phyloP scores from a whole-genome alignment of 1,139 yeast genomes.

The Pichia sp. region DNA sequence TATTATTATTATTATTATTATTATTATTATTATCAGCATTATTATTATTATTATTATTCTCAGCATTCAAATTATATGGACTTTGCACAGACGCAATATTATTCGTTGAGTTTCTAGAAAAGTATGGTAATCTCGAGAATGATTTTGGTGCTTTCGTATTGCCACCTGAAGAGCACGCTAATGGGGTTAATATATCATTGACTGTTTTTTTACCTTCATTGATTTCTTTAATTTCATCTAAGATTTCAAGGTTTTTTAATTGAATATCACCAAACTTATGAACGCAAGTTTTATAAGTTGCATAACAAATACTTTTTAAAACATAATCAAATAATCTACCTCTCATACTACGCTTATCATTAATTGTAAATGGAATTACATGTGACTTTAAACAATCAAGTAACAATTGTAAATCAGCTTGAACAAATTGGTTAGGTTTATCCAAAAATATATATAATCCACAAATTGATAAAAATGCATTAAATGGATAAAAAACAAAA shows the following conservation, averaged over 20 bases:
- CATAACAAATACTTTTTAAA: constrained; percentile 15
- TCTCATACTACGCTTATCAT: constrained; percentile 8
- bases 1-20: too few species aligned
- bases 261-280: constrained; percentile 9
- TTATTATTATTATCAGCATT: not conserved
- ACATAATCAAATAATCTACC: constrained; percentile 16
- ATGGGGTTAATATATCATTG: not conserved
- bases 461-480: constrained; percentile 26
- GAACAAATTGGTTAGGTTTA: constrained; percentile 5
- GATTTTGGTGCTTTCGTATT: not conserved
- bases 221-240: constrained; percentile 7
- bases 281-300: constrained; percentile 12
- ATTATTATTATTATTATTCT: not conserved
- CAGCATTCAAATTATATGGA: too few species aligned
- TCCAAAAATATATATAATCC: constrained; percentile 23
- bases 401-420: constrained; percentile 22
- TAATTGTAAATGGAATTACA: constrained; percentile 13
- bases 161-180: too few species aligned
- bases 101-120: too few species aligned
- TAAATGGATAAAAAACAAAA: constrained; percentile 26
- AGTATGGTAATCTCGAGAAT: constrained; percentile 4
- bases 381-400: constrained; percentile 16
- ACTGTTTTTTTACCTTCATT: constrained; percentile 1
- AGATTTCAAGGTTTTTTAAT: constrained; percentile 6
- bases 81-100: too few species aligned